Conservation (phyloP, 2,329 filamentous ascomycete species). For the Fusarium penzigii region DNA sequence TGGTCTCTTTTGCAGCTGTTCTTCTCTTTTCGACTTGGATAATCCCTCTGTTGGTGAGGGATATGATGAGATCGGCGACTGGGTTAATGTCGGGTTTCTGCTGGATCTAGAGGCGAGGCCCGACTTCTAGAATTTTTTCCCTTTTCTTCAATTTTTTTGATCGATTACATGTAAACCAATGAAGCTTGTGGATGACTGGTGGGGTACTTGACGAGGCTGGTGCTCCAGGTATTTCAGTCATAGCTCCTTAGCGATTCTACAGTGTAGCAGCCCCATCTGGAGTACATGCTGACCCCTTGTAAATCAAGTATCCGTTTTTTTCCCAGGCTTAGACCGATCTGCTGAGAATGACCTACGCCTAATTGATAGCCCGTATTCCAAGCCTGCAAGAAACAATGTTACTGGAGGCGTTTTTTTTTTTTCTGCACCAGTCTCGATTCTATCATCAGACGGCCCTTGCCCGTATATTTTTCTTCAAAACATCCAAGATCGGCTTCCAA, state of each 20-base stretch:
- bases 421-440: not conserved
- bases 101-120: constrained; percentile 26
- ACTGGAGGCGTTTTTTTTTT: not conserved
- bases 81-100: constrained; percentile 20
- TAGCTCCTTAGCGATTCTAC: not conserved
- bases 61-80: constrained; percentile 27
- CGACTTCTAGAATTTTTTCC: constrained; percentile 28
- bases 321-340: no score
- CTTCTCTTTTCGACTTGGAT: constrained; percentile 1
- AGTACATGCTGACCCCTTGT: constrained; percentile 7
- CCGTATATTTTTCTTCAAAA: not conserved
- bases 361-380: no score
- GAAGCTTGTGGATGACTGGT: not conserved
- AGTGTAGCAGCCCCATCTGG: not conserved
- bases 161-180: not conserved
- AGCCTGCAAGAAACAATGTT: not conserved
- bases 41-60: constrained; percentile 9
- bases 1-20: constrained; percentile 1
- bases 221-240: constrained; percentile 13
- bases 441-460: not conserved
- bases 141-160: not conserved
- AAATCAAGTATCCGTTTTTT: no score
- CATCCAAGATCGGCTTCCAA: not conserved
- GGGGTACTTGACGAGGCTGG: constrained; percentile 20
- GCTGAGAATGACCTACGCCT: no score